A percentile compares a stretch with the other conserved stretches of the same genome.
phyloP scores from a whole-genome alignment of 805 yeast species.

The Yarrowia bubula region DNA sequence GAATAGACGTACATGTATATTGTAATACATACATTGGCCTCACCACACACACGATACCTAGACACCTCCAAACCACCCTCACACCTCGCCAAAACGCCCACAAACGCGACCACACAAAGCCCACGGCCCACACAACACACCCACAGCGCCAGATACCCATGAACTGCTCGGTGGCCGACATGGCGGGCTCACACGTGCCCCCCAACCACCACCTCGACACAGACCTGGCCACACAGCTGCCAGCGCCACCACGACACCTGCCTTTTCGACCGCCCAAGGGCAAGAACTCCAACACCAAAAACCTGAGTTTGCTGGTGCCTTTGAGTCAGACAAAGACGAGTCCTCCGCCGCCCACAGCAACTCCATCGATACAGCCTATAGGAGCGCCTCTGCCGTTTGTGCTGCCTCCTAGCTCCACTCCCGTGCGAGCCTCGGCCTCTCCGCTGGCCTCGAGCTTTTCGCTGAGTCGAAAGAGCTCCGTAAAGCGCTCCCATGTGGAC shows the following conservation, averaged over 20 bases:
- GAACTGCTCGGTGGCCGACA: conserved; percentile 26
- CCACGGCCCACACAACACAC: background rate
- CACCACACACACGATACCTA: background rate
- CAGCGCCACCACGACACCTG: conserved; percentile 19
- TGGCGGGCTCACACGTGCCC: conserved; percentile 19
- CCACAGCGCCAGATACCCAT: background rate
- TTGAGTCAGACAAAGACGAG: background rate
- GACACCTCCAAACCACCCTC: background rate
- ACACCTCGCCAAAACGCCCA: background rate
- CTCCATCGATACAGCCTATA: background rate
- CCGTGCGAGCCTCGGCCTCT: background rate
- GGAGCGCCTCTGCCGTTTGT: conserved; percentile 7
- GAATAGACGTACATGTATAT: conserved; percentile 19
- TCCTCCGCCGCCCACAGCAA: background rate
- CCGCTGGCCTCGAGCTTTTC: background rate
- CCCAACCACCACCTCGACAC: conserved; percentile 12
- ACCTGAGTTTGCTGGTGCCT: conserved; percentile 14
- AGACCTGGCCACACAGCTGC: background rate
- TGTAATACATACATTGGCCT: conserved; percentile 21
- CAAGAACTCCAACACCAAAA: conserved; percentile 25
- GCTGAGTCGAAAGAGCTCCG: background rate
- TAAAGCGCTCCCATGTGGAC: conserved; percentile 6
- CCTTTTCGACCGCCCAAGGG: conserved; percentile 22
- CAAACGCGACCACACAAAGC: background rate
- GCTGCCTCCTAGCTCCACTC: background rate